phyloP scores from a whole-genome alignment of 345 rosid genomes.

The Eutrema heterophyllum region DNA sequence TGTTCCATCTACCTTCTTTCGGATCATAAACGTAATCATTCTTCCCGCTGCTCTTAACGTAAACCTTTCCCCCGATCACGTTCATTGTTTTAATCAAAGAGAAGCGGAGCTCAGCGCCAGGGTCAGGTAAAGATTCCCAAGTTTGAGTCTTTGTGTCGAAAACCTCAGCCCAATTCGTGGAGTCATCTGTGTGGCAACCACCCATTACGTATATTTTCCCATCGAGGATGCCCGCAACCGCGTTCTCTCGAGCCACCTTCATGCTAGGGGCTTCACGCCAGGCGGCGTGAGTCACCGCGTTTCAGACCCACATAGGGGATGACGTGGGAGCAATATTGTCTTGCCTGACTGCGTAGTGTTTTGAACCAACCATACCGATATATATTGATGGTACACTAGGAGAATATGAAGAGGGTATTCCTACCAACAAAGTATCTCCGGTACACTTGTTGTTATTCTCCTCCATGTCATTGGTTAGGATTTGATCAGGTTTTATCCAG shows the following conservation, averaged over 20 bases:
- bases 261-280: background rate
- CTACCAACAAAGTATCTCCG: background rate
- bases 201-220: background rate
- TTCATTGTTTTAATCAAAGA: background rate
- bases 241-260: background rate
- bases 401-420: background rate
- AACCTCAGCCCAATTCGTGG: background rate
- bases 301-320: background rate
- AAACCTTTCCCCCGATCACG: background rate
- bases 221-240: background rate
- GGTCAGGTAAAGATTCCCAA: slow-evolving; percentile 5
- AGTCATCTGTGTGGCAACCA: background rate
- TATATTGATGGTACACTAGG: background rate
- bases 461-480: background rate
- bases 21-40: background rate
- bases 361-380: background rate
- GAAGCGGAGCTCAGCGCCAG: background rate
- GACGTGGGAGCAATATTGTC: background rate
- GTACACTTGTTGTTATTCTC: background rate
- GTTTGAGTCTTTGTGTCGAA: background rate
- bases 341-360: background rate
- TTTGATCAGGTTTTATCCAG: background rate
- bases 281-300: background rate
- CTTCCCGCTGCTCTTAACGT: background rate
- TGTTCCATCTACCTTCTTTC: background rate